Evolutionary conservation across 208 protist species (phyloP).

Genomic region (Borovskyia barvae): DNA sequence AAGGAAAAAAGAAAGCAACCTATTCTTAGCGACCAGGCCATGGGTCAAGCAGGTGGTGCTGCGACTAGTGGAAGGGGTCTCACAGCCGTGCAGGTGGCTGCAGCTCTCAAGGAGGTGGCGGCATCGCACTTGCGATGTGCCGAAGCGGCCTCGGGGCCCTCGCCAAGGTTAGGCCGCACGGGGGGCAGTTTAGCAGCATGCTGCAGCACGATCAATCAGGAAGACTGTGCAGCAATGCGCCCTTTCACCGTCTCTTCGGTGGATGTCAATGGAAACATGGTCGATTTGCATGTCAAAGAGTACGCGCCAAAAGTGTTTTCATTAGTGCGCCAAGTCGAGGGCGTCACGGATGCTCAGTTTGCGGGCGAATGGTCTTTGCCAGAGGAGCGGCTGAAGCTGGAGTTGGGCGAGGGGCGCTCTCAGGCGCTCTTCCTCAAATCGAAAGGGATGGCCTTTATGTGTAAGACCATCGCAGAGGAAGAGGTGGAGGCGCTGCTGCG

Average conservation of each 20-base stretch:
- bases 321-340: slow-evolving; percentile 50
- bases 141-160: not conserved
- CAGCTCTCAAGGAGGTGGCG: slow-evolving; percentile 34
- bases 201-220: slow-evolving; percentile 11
- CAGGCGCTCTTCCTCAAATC: slow-evolving; percentile 84
- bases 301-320: slow-evolving; percentile 78
- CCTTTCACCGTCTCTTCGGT: slow-evolving; percentile 19
- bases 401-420: slow-evolving; percentile 78
- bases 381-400: slow-evolving; percentile 49
- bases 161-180: slow-evolving; percentile 10
- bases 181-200: slow-evolving; percentile 8
- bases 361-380: slow-evolving; percentile 71
- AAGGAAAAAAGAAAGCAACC: slow-evolving; percentile 1
- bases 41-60: slow-evolving; percentile 31
- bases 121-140: slow-evolving; percentile 22
- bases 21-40: slow-evolving; percentile 1
- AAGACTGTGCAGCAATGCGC: slow-evolving; percentile 27
- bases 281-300: slow-evolving; percentile 51
- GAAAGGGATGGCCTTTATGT: slow-evolving; percentile 71
- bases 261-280: not conserved
- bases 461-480: slow-evolving; percentile 74
- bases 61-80: slow-evolving; percentile 75
- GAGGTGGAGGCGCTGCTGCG: slow-evolving; percentile 68
- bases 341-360: slow-evolving; percentile 49
- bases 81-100: slow-evolving; percentile 60